Conservation (phyloP, 805 yeast species). For the Ogataea methanolica region DNA sequence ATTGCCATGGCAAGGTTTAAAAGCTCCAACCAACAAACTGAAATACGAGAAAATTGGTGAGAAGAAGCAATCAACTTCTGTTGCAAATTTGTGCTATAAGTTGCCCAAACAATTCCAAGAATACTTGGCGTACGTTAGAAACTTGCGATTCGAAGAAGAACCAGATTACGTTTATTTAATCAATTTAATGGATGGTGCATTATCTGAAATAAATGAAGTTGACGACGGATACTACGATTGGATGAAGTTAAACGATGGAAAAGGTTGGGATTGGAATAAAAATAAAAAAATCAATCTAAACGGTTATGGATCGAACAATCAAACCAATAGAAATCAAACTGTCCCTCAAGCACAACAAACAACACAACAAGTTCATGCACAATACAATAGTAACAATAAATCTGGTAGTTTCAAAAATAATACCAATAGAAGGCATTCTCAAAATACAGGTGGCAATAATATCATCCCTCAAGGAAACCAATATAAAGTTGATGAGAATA, state of each 20-base stretch:
- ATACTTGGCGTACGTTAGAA: constrained; percentile 64
- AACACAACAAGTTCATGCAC: constrained; percentile 7
- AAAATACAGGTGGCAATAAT: constrained; percentile 8
- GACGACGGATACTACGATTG: constrained; percentile 75
- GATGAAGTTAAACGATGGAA: constrained; percentile 75
- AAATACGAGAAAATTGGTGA: constrained; percentile 83
- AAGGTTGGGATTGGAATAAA: constrained; percentile 74
- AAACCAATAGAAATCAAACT: constrained; percentile 11
- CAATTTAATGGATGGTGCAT: constrained; percentile 53
- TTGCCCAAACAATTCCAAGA: constrained; percentile 73
- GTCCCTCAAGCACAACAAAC: constrained; percentile 6
- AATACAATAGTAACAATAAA: constrained; percentile 3
- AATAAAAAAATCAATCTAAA: constrained; percentile 77
- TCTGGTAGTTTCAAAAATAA: neutral
- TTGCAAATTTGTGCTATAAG: constrained; percentile 55
- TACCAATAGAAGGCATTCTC: constrained; percentile 19
- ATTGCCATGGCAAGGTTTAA: constrained; percentile 87
- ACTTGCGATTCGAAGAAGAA: constrained; percentile 69
- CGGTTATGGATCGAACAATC: constrained; percentile 58
- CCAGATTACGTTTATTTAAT: constrained; percentile 72
- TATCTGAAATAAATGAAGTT: constrained; percentile 51
- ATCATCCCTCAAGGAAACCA: constrained; percentile 1
- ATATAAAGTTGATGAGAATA: constrained; percentile 14
- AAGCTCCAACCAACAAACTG: constrained; percentile 80
- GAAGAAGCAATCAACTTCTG: constrained; percentile 66